Evolutionary conservation across 2,329 filamentous ascomycete species (phyloP), one percentile per base, ranked within the genome.

Genomic region (Diaporthe eres): DNA sequence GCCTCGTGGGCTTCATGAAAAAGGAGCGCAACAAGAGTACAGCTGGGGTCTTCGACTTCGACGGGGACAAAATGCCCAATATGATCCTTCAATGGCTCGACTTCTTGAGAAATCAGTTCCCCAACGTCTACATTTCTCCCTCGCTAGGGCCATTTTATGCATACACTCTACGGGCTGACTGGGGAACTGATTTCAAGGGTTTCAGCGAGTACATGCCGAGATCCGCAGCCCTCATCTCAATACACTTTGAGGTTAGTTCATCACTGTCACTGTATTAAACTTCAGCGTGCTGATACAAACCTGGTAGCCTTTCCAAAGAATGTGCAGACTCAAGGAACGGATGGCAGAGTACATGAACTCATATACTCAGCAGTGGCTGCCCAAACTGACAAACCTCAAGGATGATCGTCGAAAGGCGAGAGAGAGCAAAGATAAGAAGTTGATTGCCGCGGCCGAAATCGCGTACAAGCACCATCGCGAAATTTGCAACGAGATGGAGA

Each of bases 121-220:
- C 57, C 1, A 6, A n/a, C 3, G 1, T 60, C 34, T 39, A n/a
- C 10, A 60, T 39, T 2, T 1, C 8, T 6, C 19, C 19, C 57
- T 13, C 34, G 5, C 4, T 39, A 9, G 8, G 13, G 0, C 0
- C 2, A 1, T 5, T 0, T 60, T 39, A 60, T 2, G 34, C 2
- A 0, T 0, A 39, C 8, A 60, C 55, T 8, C 0, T 1, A 1
- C 34, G 57, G 57, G 0, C 0, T 4, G 17, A 0, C 10, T 60
- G 57, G 57, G 57, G 34, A 1, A 7, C 31, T 1, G 31, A 31
- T 1, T 31, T 31, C 25, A 25, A 25, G 25, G 25, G 25, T 25
- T 25, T 25, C 31, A 31, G 31, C 1, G 1, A 31, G 4, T 31
- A 31, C 31, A 31, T 1, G 31, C 31, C 31, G 31, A 31, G 31